A percentile compares a stretch with the other conserved stretches of the same genome.
These are phyloP conservation scores for Petunia secreta DNA, from an alignment of 257 asterid species.

Conservation along the genomic window DNA sequence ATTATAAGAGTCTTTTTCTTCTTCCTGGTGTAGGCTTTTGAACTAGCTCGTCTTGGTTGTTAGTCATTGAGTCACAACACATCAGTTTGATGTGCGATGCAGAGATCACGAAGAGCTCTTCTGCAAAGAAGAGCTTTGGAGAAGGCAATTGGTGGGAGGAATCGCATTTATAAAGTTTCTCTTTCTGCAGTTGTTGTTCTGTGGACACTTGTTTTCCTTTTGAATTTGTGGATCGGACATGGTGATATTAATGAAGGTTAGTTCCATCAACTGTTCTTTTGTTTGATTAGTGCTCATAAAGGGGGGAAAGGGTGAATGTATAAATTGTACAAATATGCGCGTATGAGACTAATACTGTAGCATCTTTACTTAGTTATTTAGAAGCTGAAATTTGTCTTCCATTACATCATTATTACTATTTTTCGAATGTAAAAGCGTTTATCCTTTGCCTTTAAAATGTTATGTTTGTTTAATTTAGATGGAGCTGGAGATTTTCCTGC, in stretches of 20 bases:
- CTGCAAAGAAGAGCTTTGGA: slow-evolving; percentile 82
- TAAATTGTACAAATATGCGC: slow-evolving; percentile 15
- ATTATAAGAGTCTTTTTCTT: not conserved
- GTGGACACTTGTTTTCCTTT: slow-evolving; percentile 79
- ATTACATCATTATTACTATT: slow-evolving; percentile 3
- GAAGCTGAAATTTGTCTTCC: not conserved
- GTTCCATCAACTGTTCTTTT: slow-evolving; percentile 26
- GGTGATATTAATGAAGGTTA: slow-evolving; percentile 75
- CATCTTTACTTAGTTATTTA: not conserved
- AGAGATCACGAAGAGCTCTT: slow-evolving; percentile 94
- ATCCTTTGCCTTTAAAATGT: slow-evolving; percentile 16
- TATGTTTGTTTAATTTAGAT: slow-evolving; percentile 42
- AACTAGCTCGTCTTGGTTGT: not conserved
- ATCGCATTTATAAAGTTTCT: slow-evolving; percentile 64
- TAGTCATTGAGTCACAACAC: slow-evolving; percentile 37
- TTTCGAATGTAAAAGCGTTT: slow-evolving; percentile 1
- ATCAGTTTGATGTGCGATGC: slow-evolving; percentile 83
- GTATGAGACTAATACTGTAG: not conserved
- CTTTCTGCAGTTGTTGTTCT: slow-evolving; percentile 59
- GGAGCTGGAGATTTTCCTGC: slow-evolving; percentile 49
- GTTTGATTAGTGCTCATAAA: not conserved
- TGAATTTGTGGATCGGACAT: slow-evolving; percentile 75
- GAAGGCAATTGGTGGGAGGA: slow-evolving; percentile 53
- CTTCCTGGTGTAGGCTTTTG: slow-evolving; percentile 32
- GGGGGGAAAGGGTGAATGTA: not conserved